Conservation (phyloP, 768 basidiomycete genomes). For the Rubroboletus pulcherrimus region DNA sequence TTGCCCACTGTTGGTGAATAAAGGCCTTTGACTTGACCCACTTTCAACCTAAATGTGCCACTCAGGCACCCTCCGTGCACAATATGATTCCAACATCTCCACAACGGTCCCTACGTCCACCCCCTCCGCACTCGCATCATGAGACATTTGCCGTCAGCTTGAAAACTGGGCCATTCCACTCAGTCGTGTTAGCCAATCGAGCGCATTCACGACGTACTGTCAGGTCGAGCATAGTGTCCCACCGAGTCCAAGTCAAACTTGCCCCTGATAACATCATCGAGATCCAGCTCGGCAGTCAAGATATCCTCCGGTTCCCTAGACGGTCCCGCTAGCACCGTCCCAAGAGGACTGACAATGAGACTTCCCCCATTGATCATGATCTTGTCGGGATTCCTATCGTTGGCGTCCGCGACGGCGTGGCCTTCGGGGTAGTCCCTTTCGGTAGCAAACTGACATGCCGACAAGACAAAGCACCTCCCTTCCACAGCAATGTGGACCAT, state of each 20-base stretch:
- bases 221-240: slow-evolving; percentile 60
- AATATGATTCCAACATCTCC: neutral
- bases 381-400: slow-evolving; percentile 40
- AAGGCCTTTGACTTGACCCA: slow-evolving; percentile 9
- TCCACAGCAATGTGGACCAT: slow-evolving; percentile 66
- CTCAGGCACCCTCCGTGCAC: neutral
- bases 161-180: slow-evolving; percentile 23
- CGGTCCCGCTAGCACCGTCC: slow-evolving; percentile 57
- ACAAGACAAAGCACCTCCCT: slow-evolving; percentile 66
- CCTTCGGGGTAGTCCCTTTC: slow-evolving; percentile 50
- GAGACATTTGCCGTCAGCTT: slow-evolving; percentile 16
- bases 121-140: neutral
- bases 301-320: slow-evolving; percentile 49
- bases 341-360: slow-evolving; percentile 56
- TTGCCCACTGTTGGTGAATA: slow-evolving; percentile 16
- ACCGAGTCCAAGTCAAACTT: slow-evolving; percentile 62
- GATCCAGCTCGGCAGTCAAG: slow-evolving; percentile 53
- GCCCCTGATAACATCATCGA: slow-evolving; percentile 52
- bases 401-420: slow-evolving; percentile 40
- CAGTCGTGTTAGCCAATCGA: slow-evolving; percentile 2
- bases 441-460: slow-evolving; percentile 56
- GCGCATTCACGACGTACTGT: slow-evolving; percentile 37
- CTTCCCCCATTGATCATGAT: slow-evolving; percentile 61
- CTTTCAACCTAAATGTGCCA: slow-evolving; percentile 1
- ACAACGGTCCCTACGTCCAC: neutral